Conservation (phyloP, 257 asterid genomes). For the Agastache rugosa region DNA sequence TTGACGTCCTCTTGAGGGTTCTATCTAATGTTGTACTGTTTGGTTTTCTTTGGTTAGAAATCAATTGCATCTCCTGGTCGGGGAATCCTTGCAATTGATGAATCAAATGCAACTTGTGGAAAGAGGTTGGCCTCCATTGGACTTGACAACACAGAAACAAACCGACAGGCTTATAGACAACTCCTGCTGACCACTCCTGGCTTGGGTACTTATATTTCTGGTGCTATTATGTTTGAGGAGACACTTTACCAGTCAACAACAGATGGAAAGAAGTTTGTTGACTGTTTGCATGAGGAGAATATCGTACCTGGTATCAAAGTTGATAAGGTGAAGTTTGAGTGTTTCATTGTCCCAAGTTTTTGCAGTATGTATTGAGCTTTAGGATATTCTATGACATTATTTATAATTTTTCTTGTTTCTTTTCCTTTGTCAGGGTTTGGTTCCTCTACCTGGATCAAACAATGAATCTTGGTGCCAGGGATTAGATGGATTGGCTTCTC, state of each 20-base stretch:
- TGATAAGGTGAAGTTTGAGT: constrained; percentile 65
- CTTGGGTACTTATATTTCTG: constrained; percentile 85
- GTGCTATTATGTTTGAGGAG: constrained; percentile 90
- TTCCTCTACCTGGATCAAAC: constrained; percentile 85
- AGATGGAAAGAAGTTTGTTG: constrained; percentile 85
- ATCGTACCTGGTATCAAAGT: constrained; percentile 96
- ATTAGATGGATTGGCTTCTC: constrained; percentile 91
- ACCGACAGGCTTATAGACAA: constrained; percentile 90
- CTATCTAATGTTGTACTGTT: neutral
- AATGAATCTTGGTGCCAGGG: constrained; percentile 99
- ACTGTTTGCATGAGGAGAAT: constrained; percentile 69
- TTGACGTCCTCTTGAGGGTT: neutral
- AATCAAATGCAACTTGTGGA: constrained; percentile 94
- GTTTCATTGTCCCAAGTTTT: neutral
- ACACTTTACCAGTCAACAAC: constrained; percentile 94
- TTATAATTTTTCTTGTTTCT: neutral
- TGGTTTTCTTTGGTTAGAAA: constrained; percentile 49
- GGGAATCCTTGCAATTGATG: constrained; percentile 96
- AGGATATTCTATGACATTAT: neutral
- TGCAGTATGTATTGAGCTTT: neutral
- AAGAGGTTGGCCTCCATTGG: constrained; percentile 92
- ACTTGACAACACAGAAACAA: constrained; percentile 87
- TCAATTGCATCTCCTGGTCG: constrained; percentile 90
- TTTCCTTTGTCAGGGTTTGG: constrained; percentile 71
- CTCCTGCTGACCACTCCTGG: constrained; percentile 94